Conservation (phyloP, 805 yeast species). For the Ogataea pignaliae region DNA sequence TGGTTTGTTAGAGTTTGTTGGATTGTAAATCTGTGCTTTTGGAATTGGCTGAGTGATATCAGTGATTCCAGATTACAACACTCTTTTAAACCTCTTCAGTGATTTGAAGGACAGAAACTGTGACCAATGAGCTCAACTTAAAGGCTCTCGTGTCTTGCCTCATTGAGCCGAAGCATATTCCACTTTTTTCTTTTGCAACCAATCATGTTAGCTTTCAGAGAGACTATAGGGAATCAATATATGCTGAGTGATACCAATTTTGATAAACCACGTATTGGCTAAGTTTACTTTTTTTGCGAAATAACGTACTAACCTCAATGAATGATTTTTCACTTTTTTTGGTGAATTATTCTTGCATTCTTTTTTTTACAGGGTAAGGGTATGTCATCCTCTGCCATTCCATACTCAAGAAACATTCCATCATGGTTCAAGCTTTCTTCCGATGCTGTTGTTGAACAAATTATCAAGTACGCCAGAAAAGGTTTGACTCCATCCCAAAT, state of each 20-base stretch:
- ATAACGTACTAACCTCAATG: conserved; percentile 37
- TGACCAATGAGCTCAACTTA: too few species aligned
- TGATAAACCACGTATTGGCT: conserved; percentile 30
- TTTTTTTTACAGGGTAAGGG: conserved; percentile 81
- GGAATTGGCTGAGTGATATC: too few species aligned
- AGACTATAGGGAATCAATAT: conserved; percentile 1
- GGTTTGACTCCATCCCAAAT: conserved; percentile 99
- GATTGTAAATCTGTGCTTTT: too few species aligned
- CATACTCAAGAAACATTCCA: conserved; percentile 98
- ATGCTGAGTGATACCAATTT: conserved; percentile 53
- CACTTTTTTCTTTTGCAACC: too few species aligned
- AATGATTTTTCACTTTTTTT: conserved; percentile 4
- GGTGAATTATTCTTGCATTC: conserved; percentile 1
- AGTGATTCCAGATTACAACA: too few species aligned
- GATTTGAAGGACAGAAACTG: too few species aligned
- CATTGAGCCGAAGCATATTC: too few species aligned
- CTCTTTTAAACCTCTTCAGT: too few species aligned
- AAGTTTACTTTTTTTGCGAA: conserved; percentile 18
- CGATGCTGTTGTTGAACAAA: conserved; percentile 95
- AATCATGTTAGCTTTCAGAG: neutral
- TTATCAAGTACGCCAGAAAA: conserved; percentile 99
- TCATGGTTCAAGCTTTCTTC: conserved; percentile 98
- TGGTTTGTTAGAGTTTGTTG: too few species aligned
- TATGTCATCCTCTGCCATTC: conserved; percentile 97
- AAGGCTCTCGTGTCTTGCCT: too few species aligned